Conservation (phyloP, 176 grass and related monocot species). For the Zea luxurians region DNA sequence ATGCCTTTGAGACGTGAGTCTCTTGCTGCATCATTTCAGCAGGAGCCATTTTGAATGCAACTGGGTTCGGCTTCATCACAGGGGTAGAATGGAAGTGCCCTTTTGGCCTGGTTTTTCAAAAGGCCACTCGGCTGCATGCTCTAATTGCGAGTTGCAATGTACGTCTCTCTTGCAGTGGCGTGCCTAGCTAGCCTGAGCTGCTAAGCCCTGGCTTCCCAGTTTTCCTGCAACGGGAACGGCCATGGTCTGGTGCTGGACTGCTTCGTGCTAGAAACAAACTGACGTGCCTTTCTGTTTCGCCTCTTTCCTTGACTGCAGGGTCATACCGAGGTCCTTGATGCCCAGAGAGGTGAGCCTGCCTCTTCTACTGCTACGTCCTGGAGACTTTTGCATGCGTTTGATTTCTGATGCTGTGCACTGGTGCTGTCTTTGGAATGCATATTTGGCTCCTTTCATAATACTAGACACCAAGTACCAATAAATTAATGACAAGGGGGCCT, state of each 20-base stretch:
- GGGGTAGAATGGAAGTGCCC: slow-evolving; percentile 46
- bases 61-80: neutral
- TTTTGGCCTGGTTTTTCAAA: slow-evolving; percentile 44
- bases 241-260: too few species aligned
- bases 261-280: slow-evolving; percentile 21
- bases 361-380: neutral
- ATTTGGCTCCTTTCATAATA: slow-evolving; percentile 12
- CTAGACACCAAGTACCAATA: slow-evolving; percentile 6
- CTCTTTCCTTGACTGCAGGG: slow-evolving; percentile 52
- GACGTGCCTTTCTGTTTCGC: slow-evolving; percentile 43
- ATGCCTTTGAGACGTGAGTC: slow-evolving; percentile 21
- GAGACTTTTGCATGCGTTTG: slow-evolving; percentile 16
- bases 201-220: slow-evolving; percentile 31
- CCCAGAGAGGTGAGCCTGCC: slow-evolving; percentile 67
- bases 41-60: slow-evolving; percentile 44
- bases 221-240: slow-evolving; percentile 15
- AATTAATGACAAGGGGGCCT: slow-evolving; percentile 14
- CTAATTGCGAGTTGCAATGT: slow-evolving; percentile 15
- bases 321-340: slow-evolving; percentile 82
- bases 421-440: slow-evolving; percentile 30
- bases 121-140: slow-evolving; percentile 42
- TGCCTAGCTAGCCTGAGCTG: neutral
- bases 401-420: neutral
- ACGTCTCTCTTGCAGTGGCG: neutral
- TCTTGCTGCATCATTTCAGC: slow-evolving; percentile 27